Evolutionary conservation across 768 basidiomycete species (phyloP).

Genomic region (Kwoniella sp.): DNA sequence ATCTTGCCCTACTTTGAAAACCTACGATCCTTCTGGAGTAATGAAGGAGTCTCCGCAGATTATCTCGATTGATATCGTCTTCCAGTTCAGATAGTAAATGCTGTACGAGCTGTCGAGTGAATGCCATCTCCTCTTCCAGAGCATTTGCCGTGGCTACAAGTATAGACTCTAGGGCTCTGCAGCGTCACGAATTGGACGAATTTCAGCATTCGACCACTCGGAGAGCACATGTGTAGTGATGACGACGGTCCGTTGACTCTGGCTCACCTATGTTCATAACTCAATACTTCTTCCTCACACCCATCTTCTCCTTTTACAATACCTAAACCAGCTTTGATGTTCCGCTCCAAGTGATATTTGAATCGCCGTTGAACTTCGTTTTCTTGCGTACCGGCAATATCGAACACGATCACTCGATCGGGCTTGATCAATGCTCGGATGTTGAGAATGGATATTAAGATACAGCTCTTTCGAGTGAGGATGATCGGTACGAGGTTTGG

Average conservation of each 20-base stretch:
- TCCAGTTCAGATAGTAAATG: constrained; percentile 89
- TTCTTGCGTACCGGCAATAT: constrained; percentile 73
- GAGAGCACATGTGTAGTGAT: too few species aligned
- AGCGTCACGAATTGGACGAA: too few species aligned
- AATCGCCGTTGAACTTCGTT: constrained; percentile 42
- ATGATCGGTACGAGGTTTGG: constrained; percentile 95
- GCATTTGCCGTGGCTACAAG: constrained; percentile 88
- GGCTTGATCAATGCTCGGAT: constrained; percentile 93
- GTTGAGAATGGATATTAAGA: constrained; percentile 91
- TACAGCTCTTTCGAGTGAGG: constrained; percentile 79
- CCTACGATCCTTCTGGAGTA: constrained; percentile 84
- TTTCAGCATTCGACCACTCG: too few species aligned
- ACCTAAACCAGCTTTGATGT: constrained; percentile 42
- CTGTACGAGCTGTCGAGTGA: constrained; percentile 83
- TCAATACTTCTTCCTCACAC: constrained; percentile 38
- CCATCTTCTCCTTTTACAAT: constrained; percentile 20
- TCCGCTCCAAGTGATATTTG: constrained; percentile 48
- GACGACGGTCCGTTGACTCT: too few species aligned
- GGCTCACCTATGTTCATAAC: constrained; percentile 53
- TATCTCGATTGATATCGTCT: constrained; percentile 91
- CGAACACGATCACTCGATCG: constrained; percentile 86
- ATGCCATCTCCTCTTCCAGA: constrained; percentile 93
- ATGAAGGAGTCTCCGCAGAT: constrained; percentile 85
- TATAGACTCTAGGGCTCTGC: constrained; percentile 92
- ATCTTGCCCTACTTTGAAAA: constrained; percentile 86